phyloP scores from a whole-genome alignment of 208 protist species.

The Wallacemonas sp. region DNA sequence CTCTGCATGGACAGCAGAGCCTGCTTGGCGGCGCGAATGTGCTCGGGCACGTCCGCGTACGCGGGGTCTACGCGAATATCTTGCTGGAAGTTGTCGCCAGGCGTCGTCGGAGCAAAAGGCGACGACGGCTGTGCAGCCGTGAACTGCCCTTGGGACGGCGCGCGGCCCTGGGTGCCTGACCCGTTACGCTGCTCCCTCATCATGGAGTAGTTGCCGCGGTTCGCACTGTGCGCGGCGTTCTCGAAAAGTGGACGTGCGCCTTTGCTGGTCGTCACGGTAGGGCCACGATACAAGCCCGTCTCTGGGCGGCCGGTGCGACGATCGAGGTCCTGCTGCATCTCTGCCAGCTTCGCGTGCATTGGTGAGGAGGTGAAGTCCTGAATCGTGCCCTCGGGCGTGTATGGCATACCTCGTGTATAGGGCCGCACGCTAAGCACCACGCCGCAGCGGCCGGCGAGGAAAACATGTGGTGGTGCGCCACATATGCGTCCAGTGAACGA shows the following conservation, averaged over 20 bases:
- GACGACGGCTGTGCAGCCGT: not conserved
- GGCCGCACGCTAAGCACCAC: not conserved
- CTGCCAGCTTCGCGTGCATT: slow-evolving; percentile 40
- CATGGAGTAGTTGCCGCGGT: slow-evolving; percentile 10
- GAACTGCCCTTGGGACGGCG: not conserved
- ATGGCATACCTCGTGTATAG: slow-evolving; percentile 63
- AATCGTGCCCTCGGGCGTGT: slow-evolving; percentile 62
- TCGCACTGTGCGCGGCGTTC: slow-evolving; percentile 15
- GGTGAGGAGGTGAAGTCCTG: slow-evolving; percentile 71
- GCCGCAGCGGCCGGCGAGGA: too few species aligned
- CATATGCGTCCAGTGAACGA: too few species aligned
- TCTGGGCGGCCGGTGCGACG: slow-evolving; percentile 31
- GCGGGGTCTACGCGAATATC: slow-evolving; percentile 49
- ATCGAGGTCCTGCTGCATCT: slow-evolving; percentile 64
- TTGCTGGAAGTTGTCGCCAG: slow-evolving; percentile 30
- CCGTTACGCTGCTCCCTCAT: not conserved
- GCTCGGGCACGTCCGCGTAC: slow-evolving; percentile 45
- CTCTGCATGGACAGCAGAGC: slow-evolving; percentile 51
- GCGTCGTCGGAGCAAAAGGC: slow-evolving; percentile 11
- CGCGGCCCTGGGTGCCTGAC: not conserved
- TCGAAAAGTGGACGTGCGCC: slow-evolving; percentile 42
- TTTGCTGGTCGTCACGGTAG: slow-evolving; percentile 44
- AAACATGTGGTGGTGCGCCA: too few species aligned
- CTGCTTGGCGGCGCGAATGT: slow-evolving; percentile 48
- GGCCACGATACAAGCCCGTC: slow-evolving; percentile 51